Evolutionary conservation across 2,329 filamentous ascomycete genomes (phyloP).

Genomic region (Verticillium klebahnii): DNA sequence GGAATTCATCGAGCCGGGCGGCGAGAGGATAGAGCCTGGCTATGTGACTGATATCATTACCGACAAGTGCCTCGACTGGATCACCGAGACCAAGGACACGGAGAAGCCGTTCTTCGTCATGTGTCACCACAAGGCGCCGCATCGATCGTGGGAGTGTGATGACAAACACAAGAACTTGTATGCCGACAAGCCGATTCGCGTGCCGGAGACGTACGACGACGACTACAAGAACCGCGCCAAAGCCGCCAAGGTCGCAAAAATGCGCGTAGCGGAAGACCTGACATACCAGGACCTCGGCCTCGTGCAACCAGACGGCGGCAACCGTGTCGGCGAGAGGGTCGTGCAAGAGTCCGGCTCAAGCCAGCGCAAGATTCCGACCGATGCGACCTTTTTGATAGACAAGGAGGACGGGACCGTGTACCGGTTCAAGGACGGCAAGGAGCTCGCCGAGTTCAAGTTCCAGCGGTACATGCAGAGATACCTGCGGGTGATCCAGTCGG

Average conservation of each 20-base stretch:
- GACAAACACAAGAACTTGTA: slow-evolving; percentile 44
- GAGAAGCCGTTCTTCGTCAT: slow-evolving; percentile 40
- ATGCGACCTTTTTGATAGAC: slow-evolving; percentile 31
- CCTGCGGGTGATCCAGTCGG: slow-evolving; percentile 43
- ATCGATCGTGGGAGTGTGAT: slow-evolving; percentile 47
- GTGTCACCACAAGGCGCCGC: slow-evolving; percentile 53
- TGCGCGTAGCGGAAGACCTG: slow-evolving; percentile 45
- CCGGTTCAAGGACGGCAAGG: slow-evolving; percentile 32
- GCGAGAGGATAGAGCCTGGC: slow-evolving; percentile 26
- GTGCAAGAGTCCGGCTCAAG: slow-evolving; percentile 18
- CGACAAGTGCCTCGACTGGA: slow-evolving; percentile 40
- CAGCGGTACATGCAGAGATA: slow-evolving; percentile 54
- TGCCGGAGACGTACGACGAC: slow-evolving; percentile 48
- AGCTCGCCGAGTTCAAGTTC: slow-evolving; percentile 49
- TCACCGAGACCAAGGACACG: slow-evolving; percentile 19
- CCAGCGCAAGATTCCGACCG: slow-evolving; percentile 21
- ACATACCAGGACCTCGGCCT: slow-evolving; percentile 43
- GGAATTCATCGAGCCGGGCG: slow-evolving; percentile 36
- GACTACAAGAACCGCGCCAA: slow-evolving; percentile 49
- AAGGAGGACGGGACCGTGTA: slow-evolving; percentile 41
- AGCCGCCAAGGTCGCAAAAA: slow-evolving; percentile 42
- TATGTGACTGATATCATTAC: slow-evolving; percentile 50
- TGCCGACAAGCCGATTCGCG: slow-evolving; percentile 31
- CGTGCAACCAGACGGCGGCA: slow-evolving; percentile 44
- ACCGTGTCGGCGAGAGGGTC: slow-evolving; percentile 28